Percentiles rank a stretch among this genome's conserved stretches.
phyloP scores from a whole-genome alignment of 2,329 filamentous ascomycete species.

The Penicillium griseofulvum region DNA sequence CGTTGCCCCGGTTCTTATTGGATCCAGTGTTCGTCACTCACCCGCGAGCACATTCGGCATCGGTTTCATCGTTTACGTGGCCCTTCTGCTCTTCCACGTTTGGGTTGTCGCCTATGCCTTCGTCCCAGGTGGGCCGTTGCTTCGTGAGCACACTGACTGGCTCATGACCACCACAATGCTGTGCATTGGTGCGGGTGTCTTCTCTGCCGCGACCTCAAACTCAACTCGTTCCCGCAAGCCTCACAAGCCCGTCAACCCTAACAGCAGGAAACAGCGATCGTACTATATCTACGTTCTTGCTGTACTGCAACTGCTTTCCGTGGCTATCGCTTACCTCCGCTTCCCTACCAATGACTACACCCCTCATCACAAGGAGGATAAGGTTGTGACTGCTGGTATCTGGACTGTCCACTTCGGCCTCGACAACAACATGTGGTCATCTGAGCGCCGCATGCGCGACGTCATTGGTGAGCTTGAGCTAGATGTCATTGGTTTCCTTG shows the following conservation, averaged over 20 bases:
- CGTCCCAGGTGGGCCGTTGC: constrained; percentile 86
- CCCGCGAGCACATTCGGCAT: constrained; percentile 81
- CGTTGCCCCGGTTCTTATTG: constrained; percentile 70
- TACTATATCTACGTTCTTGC: constrained; percentile 71
- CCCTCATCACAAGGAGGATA: constrained; percentile 83
- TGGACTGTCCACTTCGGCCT: constrained; percentile 99
- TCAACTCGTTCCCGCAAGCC: constrained; percentile 43
- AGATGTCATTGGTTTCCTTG: constrained; percentile 93
- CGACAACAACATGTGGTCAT: constrained; percentile 99
- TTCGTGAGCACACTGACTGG: constrained; percentile 94
- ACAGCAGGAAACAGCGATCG: constrained; percentile 53
- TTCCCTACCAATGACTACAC: constrained; percentile 91
- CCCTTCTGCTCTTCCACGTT: constrained; percentile 93
- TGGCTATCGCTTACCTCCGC: constrained; percentile 78
- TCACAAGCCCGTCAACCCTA: constrained; percentile 36
- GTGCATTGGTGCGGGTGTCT: constrained; percentile 78
- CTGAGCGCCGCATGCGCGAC: constrained; percentile 89
- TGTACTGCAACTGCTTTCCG: constrained; percentile 75
- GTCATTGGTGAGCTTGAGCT: constrained; percentile 90
- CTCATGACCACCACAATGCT: constrained; percentile 86
- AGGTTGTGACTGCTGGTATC: constrained; percentile 88
- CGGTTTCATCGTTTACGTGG: constrained; percentile 87
- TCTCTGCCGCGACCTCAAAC: constrained; percentile 60
- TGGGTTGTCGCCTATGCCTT: constrained; percentile 99
- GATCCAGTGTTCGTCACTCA: constrained; percentile 70